Conservation (phyloP, 2,329 filamentous ascomycete genomes). For the Mollisia scopiformis region DNA sequence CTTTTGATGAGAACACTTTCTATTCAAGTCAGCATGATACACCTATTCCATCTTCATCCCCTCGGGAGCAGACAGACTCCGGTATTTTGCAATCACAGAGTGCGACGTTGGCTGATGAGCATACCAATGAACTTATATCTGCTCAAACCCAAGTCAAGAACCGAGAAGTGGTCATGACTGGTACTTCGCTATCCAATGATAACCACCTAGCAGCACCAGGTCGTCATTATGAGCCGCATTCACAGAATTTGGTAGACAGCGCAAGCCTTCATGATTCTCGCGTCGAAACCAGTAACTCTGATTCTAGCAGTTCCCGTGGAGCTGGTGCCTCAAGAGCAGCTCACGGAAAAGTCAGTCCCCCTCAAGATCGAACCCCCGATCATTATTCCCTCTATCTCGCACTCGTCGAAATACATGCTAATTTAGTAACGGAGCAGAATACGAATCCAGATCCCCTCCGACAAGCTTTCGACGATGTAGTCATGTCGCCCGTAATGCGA, state of each 20-base stretch:
- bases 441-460: constrained; percentile 41
- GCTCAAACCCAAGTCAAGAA: constrained; percentile 25
- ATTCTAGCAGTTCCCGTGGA: constrained; percentile 15
- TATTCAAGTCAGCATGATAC: constrained; percentile 95
- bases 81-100: constrained; percentile 27
- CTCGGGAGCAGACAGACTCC: constrained; percentile 29
- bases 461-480: constrained; percentile 43
- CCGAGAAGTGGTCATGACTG: constrained; percentile 31
- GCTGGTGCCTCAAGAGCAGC: background rate
- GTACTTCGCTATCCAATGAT: constrained; percentile 34
- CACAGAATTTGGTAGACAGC: constrained; percentile 10
- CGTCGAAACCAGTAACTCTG: constrained; percentile 9
- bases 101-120: constrained; percentile 27
- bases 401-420: constrained; percentile 12
- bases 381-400: background rate
- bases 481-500: constrained; percentile 65
- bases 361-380: background rate
- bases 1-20: constrained; percentile 91
- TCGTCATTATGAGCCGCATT: constrained; percentile 24
- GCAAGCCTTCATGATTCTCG: background rate
- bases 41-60: constrained; percentile 54
- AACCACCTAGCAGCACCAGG: constrained; percentile 29
- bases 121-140: constrained; percentile 22
- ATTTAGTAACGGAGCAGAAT: constrained; percentile 39
- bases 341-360: constrained; percentile 7